Percentiles rank a stretch among this genome's conserved stretches.
phyloP scores from a whole-genome alignment of 805 yeast genomes.

The Candida coquimbonensis region DNA sequence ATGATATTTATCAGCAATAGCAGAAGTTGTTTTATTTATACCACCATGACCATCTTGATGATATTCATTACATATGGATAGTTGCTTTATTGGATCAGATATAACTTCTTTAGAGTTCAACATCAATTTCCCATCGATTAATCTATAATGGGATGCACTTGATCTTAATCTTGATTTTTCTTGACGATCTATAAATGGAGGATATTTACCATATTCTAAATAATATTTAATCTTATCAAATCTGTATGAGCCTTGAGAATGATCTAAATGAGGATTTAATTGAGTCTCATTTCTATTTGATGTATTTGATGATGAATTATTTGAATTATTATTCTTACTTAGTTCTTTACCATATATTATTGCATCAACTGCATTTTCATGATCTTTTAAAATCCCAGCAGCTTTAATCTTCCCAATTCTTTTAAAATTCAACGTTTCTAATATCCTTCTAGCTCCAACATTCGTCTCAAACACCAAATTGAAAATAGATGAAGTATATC shows the following conservation, averaged over 20 bases:
- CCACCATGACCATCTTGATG: slow-evolving; percentile 77
- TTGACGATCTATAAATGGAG: slow-evolving; percentile 70
- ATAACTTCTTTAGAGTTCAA: slow-evolving; percentile 81
- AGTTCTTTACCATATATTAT: slow-evolving; percentile 78
- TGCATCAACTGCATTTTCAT: slow-evolving; percentile 81
- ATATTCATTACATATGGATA: slow-evolving; percentile 62
- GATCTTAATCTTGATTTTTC: slow-evolving; percentile 86
- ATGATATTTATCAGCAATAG: slow-evolving; percentile 73
- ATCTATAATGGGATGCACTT: slow-evolving; percentile 67
- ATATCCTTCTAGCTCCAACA: slow-evolving; percentile 69
- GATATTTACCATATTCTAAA: slow-evolving; percentile 79
- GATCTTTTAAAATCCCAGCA: slow-evolving; percentile 86
- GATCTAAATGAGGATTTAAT: slow-evolving; percentile 6
- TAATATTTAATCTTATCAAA: slow-evolving; percentile 76
- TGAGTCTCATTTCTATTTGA: slow-evolving; percentile 1
- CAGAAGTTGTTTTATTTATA: slow-evolving; percentile 77
- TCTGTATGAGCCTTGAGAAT: slow-evolving; percentile 40
- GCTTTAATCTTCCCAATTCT: slow-evolving; percentile 73
- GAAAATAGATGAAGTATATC: slow-evolving; percentile 78
- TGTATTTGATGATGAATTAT: background rate
- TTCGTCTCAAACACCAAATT: slow-evolving; percentile 87
- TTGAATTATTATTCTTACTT: slow-evolving; percentile 39
- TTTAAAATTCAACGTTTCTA: slow-evolving; percentile 71
- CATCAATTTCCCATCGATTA: slow-evolving; percentile 65
- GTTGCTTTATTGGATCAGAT: slow-evolving; percentile 64